Evolutionary conservation across 345 rosid genomes (phyloP), one percentile per base, ranked within the genome.

Genomic region (Isatis tinctoria): DNA sequence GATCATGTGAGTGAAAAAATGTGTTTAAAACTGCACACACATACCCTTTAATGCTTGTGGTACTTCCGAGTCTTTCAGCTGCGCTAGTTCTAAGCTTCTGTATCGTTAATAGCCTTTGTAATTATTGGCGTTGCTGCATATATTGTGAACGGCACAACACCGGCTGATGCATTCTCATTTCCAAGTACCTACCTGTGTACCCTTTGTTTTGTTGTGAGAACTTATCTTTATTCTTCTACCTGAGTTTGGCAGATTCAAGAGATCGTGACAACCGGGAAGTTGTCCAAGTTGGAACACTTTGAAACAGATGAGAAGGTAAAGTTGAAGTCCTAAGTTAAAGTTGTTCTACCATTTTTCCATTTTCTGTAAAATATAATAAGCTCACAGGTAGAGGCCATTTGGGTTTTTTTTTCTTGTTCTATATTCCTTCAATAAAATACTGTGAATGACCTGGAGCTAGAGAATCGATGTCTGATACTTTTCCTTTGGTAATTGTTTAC

Each of bases 281-380:
- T 92, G 69, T 90, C 94, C 58, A 95, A 95, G 87, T 78, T 95
- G 86, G 90, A 95, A 79, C 96, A 95, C 78, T 95, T 92, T 78
- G 96, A 92, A 87, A 83, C 85, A 30, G 97, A 92, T 84, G 97
- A 92, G 72, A 95, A 92, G 97, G 99, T 94, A 80, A 24, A 53
- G 26, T 56, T 3, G 2, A 36, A 68, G 49, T 63, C 49, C 14
- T 62, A 6, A 0, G 9, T 28, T 58, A 8, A 41, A 44, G 14
- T 57, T 9, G 10, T 28, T 64, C 33, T 41, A 20, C n/a, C 16
- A 12, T 39, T 14, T 68, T 41, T 43, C 37, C 37, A 24, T 52
- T 52, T 63, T 76, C 59, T 49, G 12, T 47, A 16, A n/a, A 3
- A 11, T 60, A 51, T 52, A 37, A 51, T 52, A 37, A 49, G 35